phyloP scores from a whole-genome alignment of 176 grass and related monocot genomes.

The sorghum (Sorghum bicolor) region Sorghum_bicolor_NCBIv3 NC_012871.2:62719001-62719500 shows the following conservation, averaged over 20 bases:
- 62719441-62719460: background rate
- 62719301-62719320: too few relatives aligned
- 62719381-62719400: background rate
- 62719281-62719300: background rate
- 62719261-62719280: background rate
- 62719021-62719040: background rate
- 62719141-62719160: slow-evolving; percentile 26
- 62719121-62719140: background rate
- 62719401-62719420: too few relatives aligned
- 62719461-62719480: background rate
- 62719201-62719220: background rate
- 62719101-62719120: background rate
- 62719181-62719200: background rate
- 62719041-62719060: background rate
- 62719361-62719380: background rate
- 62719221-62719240: background rate
- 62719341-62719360: too few relatives aligned
- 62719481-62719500: background rate
- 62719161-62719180: background rate
- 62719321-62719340: too few relatives aligned
- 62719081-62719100: background rate
- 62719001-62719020: background rate
- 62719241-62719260: background rate
- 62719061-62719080: background rate
- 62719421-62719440: too few relatives aligned